phyloP scores from a whole-genome alignment of 139 green algal genomes.

The Tetradesmus lagerheimii region DNA sequence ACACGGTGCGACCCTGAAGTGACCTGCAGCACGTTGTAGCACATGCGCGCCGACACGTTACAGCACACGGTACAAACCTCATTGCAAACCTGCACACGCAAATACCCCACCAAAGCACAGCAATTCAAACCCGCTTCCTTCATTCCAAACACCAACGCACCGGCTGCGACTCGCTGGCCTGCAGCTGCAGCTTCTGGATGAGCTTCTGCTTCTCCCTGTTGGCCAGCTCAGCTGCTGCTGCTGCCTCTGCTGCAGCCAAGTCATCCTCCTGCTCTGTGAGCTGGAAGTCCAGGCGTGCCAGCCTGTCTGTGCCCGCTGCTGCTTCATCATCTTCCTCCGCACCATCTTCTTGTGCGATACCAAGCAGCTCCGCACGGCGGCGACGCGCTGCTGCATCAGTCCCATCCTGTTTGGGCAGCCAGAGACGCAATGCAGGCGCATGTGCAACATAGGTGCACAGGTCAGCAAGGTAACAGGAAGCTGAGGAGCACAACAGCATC shows the following conservation, averaged over 20 bases:
- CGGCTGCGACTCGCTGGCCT: constrained; percentile 31
- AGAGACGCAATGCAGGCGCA: neutral
- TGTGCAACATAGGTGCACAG: neutral
- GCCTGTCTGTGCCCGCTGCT: constrained; percentile 3
- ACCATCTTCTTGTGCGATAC: constrained; percentile 1
- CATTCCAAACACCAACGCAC: neutral
- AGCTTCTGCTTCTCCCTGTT: neutral
- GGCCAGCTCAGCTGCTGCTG: constrained; percentile 34
- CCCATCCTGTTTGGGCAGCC: constrained; percentile 21
- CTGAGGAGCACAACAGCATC: too few species aligned
- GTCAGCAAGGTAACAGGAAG: too few species aligned
- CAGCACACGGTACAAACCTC: neutral
- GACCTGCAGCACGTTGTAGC: too few species aligned
- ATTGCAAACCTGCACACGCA: neutral
- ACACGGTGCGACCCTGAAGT: neutral
- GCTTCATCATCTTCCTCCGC: constrained; percentile 10
- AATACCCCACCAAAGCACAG: neutral
- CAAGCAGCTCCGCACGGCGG: constrained; percentile 41
- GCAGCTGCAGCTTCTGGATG: constrained; percentile 24
- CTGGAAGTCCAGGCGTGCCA: constrained; percentile 37
- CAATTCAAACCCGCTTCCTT: neutral
- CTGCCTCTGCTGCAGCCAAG: constrained; percentile 17
- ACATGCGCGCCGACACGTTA: neutral
- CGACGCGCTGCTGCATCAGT: constrained; percentile 26
- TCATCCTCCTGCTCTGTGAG: constrained; percentile 25